phyloP scores from a whole-genome alignment of 805 yeast species.

The Zygoascus ofunaensis region DNA sequence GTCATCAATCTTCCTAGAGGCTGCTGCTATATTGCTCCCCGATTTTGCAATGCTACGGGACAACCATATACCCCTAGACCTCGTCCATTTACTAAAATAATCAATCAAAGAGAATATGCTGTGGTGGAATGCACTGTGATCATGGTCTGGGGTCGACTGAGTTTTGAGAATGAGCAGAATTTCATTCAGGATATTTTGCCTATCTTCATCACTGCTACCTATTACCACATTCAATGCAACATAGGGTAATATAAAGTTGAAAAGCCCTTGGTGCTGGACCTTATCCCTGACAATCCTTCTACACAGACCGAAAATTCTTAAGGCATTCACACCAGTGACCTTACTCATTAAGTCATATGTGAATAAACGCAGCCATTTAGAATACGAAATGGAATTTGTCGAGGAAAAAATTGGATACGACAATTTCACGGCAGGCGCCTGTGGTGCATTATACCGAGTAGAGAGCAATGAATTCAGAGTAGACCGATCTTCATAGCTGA shows the following conservation, averaged over 20 bases:
- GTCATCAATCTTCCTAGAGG: constrained; percentile 19
- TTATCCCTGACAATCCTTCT: constrained; percentile 58
- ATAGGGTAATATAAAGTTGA: constrained; percentile 70
- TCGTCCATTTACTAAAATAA: constrained; percentile 68
- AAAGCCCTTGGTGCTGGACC: constrained; percentile 47
- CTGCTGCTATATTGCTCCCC: constrained; percentile 13
- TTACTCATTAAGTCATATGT: constrained; percentile 55
- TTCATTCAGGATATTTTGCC: constrained; percentile 46
- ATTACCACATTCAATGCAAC: constrained; percentile 57
- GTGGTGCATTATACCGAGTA: constrained; percentile 60
- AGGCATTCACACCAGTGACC: constrained; percentile 29
- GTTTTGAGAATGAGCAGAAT: constrained; percentile 48
- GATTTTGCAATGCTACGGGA: constrained; percentile 1
- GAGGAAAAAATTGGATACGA: constrained; percentile 59
- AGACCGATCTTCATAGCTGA: constrained; percentile 58
- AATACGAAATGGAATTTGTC: constrained; percentile 26
- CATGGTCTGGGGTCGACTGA: constrained; percentile 26
- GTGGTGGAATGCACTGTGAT: constrained; percentile 57
- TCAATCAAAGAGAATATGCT: constrained; percentile 73
- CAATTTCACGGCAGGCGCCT: constrained; percentile 35
- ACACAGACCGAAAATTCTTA: constrained; percentile 50
- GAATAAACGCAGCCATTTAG: constrained; percentile 63
- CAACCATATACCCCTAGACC: constrained; percentile 18
- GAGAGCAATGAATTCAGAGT: constrained; percentile 67
- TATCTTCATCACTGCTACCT: constrained; percentile 31